Conservation (phyloP, 768 basidiomycete genomes). For the Nidula microcarpa region DNA sequence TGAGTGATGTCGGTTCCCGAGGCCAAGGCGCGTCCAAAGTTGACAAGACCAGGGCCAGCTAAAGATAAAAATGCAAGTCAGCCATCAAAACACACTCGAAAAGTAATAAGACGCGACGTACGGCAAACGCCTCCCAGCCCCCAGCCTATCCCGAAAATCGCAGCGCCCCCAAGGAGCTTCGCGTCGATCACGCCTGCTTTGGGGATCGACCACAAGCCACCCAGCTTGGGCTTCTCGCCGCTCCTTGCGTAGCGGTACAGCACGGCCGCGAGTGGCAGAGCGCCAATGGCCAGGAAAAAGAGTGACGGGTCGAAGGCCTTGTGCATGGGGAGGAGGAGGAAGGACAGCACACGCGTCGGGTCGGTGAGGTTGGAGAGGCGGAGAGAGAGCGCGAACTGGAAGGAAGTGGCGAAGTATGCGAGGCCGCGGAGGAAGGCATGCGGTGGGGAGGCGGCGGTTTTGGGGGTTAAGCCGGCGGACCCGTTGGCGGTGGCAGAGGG, state of each 20-base stretch:
- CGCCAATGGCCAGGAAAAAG: conserved; percentile 48
- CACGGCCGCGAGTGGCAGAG: conserved; percentile 40
- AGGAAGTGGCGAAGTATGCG: conserved; percentile 36
- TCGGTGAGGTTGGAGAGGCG: conserved; percentile 52
- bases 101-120: conserved; percentile 24
- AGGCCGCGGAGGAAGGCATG: conserved; percentile 27
- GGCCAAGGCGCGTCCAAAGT: conserved; percentile 47
- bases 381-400: conserved; percentile 52
- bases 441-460: background rate
- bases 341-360: conserved; percentile 43
- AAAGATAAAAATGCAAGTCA: background rate
- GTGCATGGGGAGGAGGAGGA: conserved; percentile 47
- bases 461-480: no score
- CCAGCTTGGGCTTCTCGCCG: conserved; percentile 33
- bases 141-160: conserved; percentile 63
- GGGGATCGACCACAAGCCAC: conserved; percentile 41
- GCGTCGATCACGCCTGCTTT: conserved; percentile 36
- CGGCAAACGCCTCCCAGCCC: conserved; percentile 59
- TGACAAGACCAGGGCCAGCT: conserved; percentile 66
- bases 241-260: conserved; percentile 42
- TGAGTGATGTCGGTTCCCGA: conserved; percentile 24
- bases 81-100: no score
- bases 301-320: conserved; percentile 55
- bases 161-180: conserved; percentile 45
- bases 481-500: no score